Percentiles rank a stretch among this genome's conserved stretches.
Conservation (phyloP, 1,284 basidiomycete species). For the Volvariella surrecta region DNA sequence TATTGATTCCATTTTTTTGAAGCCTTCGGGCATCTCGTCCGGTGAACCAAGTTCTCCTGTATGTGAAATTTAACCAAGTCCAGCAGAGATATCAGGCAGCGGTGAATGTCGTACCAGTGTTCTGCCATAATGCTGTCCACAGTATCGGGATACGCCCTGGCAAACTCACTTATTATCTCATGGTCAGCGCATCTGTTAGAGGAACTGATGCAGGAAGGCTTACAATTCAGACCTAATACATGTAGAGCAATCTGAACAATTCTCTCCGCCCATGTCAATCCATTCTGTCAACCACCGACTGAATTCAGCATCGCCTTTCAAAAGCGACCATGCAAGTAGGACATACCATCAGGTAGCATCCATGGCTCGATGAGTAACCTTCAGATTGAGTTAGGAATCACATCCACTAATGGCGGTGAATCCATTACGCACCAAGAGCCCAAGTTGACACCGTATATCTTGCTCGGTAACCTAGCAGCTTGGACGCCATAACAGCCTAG, state of each 20-base stretch:
- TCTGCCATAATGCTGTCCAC: slow-evolving; percentile 51
- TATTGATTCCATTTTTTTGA: slow-evolving; percentile 51
- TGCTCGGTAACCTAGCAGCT: background rate
- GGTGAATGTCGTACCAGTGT: slow-evolving; percentile 62
- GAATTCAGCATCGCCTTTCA: background rate
- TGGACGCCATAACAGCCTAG: background rate
- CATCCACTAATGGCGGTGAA: background rate
- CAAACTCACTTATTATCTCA: slow-evolving; percentile 43
- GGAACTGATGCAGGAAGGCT: slow-evolving; percentile 11
- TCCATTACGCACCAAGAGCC: background rate
- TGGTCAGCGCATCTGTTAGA: background rate
- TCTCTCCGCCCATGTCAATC: slow-evolving; percentile 56
- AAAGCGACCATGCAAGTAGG: background rate
- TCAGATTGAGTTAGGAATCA: background rate
- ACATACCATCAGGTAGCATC: slow-evolving; percentile 1
- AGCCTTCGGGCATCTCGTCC: slow-evolving; percentile 50
- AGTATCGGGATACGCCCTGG: slow-evolving; percentile 44
- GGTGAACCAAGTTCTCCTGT: slow-evolving; percentile 67
- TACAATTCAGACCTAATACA: slow-evolving; percentile 59
- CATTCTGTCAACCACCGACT: slow-evolving; percentile 34
- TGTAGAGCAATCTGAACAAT: slow-evolving; percentile 39
- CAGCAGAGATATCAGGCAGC: background rate
- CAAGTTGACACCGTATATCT: slow-evolving; percentile 2
- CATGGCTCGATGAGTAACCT: slow-evolving; percentile 4
- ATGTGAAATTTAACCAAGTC: background rate